Conservation (phyloP, 2,329 filamentous ascomycete species). For the Trichoderma harzianum region DNA sequence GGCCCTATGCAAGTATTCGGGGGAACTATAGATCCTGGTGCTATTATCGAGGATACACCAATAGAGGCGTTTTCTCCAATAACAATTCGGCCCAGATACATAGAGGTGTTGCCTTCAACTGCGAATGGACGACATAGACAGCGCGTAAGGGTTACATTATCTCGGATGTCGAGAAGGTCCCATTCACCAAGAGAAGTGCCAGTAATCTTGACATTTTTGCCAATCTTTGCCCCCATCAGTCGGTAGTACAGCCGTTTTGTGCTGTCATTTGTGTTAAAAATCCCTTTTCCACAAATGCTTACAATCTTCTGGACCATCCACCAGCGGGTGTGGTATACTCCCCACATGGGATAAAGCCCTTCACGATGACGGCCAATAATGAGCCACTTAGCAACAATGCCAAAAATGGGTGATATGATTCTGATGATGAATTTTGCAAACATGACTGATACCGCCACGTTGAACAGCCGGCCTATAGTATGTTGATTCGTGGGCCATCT, state of each 20-base stretch:
- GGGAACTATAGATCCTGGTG: slow-evolving; percentile 47
- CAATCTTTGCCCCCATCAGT: slow-evolving; percentile 52
- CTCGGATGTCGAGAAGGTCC: slow-evolving; percentile 53
- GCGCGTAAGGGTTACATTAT: slow-evolving; percentile 45
- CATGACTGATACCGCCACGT: slow-evolving; percentile 44
- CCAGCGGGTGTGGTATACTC: slow-evolving; percentile 55
- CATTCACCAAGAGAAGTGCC: slow-evolving; percentile 50
- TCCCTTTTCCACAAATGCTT: slow-evolving; percentile 45
- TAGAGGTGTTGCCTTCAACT: slow-evolving; percentile 54
- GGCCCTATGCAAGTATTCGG: slow-evolving; percentile 51
- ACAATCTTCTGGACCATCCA: slow-evolving; percentile 56
- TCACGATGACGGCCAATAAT: slow-evolving; percentile 51
- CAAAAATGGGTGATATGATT: slow-evolving; percentile 42
- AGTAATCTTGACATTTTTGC: slow-evolving; percentile 47
- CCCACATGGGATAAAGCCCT: slow-evolving; percentile 59
- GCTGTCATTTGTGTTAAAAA: slow-evolving; percentile 41
- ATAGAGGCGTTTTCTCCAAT: slow-evolving; percentile 48
- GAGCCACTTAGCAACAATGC: slow-evolving; percentile 52
- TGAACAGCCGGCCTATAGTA: slow-evolving; percentile 45
- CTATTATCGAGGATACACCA: slow-evolving; percentile 47
- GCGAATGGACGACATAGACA: slow-evolving; percentile 52
- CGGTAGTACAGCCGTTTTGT: slow-evolving; percentile 46
- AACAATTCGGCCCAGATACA: slow-evolving; percentile 52
- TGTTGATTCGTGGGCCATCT: slow-evolving; percentile 37
- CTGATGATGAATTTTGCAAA: slow-evolving; percentile 40